A percentile compares a stretch with the other conserved stretches of the same genome.
These are phyloP conservation scores for Candida frijolesensis DNA, from an alignment of 1,139 yeast species.

Conservation along the genomic window DNA sequence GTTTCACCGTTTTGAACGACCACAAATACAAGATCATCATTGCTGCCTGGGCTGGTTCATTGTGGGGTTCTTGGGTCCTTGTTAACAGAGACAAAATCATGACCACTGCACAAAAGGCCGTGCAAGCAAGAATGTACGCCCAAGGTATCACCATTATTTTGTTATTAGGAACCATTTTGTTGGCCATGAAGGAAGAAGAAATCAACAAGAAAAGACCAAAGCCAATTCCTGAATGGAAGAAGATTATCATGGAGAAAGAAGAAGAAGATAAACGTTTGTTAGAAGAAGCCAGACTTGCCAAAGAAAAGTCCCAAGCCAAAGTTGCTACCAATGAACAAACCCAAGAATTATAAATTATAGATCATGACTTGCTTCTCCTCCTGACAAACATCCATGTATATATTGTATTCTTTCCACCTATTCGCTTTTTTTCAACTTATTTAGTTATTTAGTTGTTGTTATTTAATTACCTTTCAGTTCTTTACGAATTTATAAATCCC, in stretches of 20 bases:
- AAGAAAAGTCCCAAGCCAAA: neutral
- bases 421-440: no score
- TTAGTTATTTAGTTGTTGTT: no score
- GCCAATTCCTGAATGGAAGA: constrained; percentile 46
- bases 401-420: no score
- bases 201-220: constrained; percentile 35
- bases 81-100: constrained; percentile 78
- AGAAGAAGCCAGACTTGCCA: constrained; percentile 4
- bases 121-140: constrained; percentile 93
- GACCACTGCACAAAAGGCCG: constrained; percentile 82
- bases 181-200: constrained; percentile 65
- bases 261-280: constrained; percentile 20
- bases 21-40: constrained; percentile 78
- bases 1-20: constrained; percentile 47
- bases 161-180: constrained; percentile 62
- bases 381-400: no score
- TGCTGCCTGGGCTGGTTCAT: constrained; percentile 82
- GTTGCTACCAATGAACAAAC: neutral
- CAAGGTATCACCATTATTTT: constrained; percentile 75
- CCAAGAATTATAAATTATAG: neutral
- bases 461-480: no score
- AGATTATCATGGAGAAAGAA: constrained; percentile 27
- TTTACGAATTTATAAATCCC: no score
- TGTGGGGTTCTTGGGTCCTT: constrained; percentile 79
- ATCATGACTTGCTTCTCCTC: no score